Evolutionary conservation across 148 eudicot genomes (phyloP).

Genomic region (Chenopodium album): DNA sequence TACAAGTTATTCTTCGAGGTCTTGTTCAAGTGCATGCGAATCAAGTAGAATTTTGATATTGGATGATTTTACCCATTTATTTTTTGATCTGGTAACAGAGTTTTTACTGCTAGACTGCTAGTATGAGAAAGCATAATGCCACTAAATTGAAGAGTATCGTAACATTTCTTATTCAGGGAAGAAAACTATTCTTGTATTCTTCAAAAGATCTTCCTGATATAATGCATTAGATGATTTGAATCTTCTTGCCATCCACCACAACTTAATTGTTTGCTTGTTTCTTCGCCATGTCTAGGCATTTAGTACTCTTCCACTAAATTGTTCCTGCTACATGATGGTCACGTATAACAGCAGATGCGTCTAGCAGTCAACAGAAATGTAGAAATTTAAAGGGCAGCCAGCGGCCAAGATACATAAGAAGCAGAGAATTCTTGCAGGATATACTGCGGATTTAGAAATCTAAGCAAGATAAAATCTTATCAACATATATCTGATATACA

Average conservation of each 20-base stretch:
- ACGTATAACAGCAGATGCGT: too few species aligned
- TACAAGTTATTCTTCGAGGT: conserved; percentile 76
- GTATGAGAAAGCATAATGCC: background rate
- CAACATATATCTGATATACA: too few species aligned
- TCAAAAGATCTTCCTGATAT: background rate
- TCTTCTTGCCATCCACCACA: background rate
- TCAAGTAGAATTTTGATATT: conserved; percentile 41
- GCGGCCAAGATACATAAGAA: background rate
- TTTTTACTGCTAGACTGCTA: background rate
- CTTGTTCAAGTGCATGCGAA: conserved; percentile 78
- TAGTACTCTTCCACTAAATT: background rate
- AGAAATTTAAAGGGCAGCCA: background rate
- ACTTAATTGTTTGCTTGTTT: background rate
- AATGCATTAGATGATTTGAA: background rate
- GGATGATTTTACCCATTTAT: conserved; percentile 22
- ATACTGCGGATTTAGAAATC: background rate
- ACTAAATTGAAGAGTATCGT: background rate
- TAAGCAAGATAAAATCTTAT: too few species aligned
- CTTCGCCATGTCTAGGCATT: background rate
- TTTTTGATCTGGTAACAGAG: conserved; percentile 20
- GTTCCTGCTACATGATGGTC: background rate
- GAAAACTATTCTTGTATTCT: background rate
- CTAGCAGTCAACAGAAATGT: too few species aligned
- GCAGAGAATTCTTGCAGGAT: background rate
- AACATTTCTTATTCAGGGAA: background rate